Percentiles rank a stretch among this genome's conserved stretches.
These are phyloP conservation scores for Monosporascus sp. DNA, from an alignment of 2,329 filamentous ascomycete genomes.

Conservation along the genomic window DNA sequence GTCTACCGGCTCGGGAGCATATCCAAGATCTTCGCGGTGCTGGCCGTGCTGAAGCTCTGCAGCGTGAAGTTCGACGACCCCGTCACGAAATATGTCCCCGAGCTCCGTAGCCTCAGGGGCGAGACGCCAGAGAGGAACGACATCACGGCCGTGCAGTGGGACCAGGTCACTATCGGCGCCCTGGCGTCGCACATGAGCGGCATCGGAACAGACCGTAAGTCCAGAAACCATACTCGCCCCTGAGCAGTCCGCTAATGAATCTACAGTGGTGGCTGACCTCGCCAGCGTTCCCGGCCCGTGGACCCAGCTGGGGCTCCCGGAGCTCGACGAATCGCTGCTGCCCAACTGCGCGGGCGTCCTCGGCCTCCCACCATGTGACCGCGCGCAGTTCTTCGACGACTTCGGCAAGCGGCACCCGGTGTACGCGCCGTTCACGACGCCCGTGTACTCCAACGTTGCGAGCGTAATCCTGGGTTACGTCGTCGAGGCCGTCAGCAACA, in stretches of 20 bases:
- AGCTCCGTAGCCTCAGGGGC: constrained; percentile 15
- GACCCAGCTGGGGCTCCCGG: constrained; percentile 17
- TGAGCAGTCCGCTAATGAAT: constrained; percentile 4
- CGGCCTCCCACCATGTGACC: constrained; percentile 18
- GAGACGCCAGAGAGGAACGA: constrained; percentile 15
- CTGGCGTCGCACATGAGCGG: constrained; percentile 23
- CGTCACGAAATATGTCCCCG: constrained; percentile 20
- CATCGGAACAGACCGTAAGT: constrained; percentile 18
- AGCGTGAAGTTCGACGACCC: constrained; percentile 16
- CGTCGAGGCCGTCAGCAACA: constrained; percentile 18
- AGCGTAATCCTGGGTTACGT: constrained; percentile 19
- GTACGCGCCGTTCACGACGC: constrained; percentile 20
- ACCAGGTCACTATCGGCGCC: constrained; percentile 18
- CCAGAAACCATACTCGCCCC: no score
- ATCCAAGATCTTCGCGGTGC: constrained; percentile 27
- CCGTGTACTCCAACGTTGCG: constrained; percentile 22
- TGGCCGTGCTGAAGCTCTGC: constrained; percentile 17
- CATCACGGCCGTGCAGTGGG: constrained; percentile 21
- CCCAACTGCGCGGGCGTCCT: constrained; percentile 19
- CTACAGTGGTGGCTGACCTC: constrained; percentile 17
- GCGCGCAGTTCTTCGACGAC: constrained; percentile 21
- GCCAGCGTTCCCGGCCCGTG: constrained; percentile 15
- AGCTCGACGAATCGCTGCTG: constrained; percentile 13
- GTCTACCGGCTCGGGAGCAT: constrained; percentile 33
- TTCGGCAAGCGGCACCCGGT: constrained; percentile 23